These are phyloP conservation scores for Eucalyptus curtisii DNA, from an alignment of 345 rosid species.

Conservation along the genomic window DNA sequence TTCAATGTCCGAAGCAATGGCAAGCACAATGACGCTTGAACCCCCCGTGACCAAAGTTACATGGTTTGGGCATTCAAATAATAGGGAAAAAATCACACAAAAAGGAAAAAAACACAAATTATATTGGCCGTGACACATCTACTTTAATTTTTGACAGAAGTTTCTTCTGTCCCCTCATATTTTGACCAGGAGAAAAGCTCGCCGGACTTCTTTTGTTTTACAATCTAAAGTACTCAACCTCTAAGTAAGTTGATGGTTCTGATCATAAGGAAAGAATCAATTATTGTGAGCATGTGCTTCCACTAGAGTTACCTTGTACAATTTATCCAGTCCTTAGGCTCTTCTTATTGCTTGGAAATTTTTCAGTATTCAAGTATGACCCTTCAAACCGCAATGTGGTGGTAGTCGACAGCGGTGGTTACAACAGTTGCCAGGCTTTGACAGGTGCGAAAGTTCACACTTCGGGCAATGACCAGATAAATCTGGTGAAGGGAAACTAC, in stretches of 20 bases:
- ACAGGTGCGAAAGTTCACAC: slow-evolving; percentile 8
- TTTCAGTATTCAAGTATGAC: slow-evolving; percentile 29
- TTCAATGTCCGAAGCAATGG: not conserved
- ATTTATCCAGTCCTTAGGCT: not conserved
- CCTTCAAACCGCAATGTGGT: slow-evolving; percentile 26
- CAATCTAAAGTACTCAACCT: not conserved
- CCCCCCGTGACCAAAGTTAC: not conserved
- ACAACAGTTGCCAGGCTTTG: slow-evolving; percentile 15
- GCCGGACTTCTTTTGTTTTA: not conserved
- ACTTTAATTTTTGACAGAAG: not conserved
- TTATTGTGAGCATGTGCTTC: not conserved
- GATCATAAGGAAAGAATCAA: not conserved
- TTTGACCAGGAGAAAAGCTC: not conserved
- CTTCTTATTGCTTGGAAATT: not conserved
- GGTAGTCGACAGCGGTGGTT: slow-evolving; percentile 15
- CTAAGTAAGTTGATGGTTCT: not conserved
- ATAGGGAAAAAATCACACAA: not conserved
- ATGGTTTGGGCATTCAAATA: not conserved
- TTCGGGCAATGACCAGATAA: slow-evolving; percentile 29
- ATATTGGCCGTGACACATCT: not conserved
- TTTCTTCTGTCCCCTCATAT: not conserved
- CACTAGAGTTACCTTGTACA: not conserved
- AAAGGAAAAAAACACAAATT: not conserved
- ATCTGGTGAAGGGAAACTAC: slow-evolving; percentile 29
- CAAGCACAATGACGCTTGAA: not conserved